A percentile compares a stretch with the other conserved stretches of the same genome.
These are phyloP conservation scores for Trichophyton rubrum DNA, from an alignment of 2,329 filamentous ascomycete genomes.

Conservation along the genomic window DNA sequence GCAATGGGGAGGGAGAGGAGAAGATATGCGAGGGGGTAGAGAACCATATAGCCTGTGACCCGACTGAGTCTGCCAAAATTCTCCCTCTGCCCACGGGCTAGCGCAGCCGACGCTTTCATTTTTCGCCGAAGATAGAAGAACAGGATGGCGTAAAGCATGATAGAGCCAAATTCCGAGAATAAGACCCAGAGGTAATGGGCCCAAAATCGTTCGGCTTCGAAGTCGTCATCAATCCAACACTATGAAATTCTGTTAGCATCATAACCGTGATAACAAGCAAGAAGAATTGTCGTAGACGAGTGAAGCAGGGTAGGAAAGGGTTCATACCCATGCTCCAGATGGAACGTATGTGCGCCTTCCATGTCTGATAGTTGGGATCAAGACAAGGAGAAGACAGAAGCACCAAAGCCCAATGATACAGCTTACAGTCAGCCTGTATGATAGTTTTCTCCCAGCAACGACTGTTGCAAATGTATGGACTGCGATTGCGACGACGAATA, in stretches of 20 bases:
- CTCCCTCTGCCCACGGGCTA: conserved; percentile 26
- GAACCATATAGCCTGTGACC: conserved; percentile 36
- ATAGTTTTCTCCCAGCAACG: conserved; percentile 36
- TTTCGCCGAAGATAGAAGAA: conserved; percentile 38
- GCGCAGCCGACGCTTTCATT: conserved; percentile 28
- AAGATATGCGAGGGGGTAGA: conserved; percentile 43
- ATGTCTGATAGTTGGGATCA: conserved; percentile 35
- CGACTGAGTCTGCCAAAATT: conserved; percentile 30
- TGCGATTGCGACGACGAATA: conserved; percentile 43
- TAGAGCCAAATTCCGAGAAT: conserved; percentile 40
- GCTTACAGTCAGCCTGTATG: conserved; percentile 33
- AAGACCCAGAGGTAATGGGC: conserved; percentile 45
- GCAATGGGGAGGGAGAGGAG: conserved; percentile 53
- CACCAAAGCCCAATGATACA: conserved; percentile 36
- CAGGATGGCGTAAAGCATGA: conserved; percentile 38
- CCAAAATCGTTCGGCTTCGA: conserved; percentile 37
- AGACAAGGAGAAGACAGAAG: conserved; percentile 34
- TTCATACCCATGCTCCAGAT: conserved; percentile 40
- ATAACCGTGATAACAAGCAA: neutral
- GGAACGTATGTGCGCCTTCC: conserved; percentile 35
- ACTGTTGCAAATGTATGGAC: conserved; percentile 42
- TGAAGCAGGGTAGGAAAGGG: neutral
- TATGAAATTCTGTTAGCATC: conserved; percentile 14
- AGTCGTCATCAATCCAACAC: conserved; percentile 40
- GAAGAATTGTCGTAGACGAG: neutral